A percentile compares a stretch with the other conserved stretches of the same genome.
Evolutionary conservation across 2,329 filamentous ascomycete species (phyloP).

Genomic region (Colletotrichum plurivorum): DNA sequence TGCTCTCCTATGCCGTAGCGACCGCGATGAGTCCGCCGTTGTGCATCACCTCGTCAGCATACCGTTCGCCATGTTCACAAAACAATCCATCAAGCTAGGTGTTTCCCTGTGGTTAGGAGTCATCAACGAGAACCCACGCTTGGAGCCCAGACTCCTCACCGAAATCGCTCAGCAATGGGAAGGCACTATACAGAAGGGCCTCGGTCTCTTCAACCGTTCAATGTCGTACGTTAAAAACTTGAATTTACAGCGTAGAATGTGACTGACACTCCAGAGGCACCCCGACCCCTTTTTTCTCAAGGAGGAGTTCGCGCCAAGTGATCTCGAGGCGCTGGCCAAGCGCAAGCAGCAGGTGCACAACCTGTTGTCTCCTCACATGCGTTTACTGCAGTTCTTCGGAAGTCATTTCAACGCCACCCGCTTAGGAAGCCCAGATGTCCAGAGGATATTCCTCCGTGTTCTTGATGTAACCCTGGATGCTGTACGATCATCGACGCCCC

Average conservation of each 20-base stretch:
- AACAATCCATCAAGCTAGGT: conserved; percentile 94
- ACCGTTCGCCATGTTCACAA: conserved; percentile 93
- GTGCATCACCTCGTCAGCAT: conserved; percentile 92
- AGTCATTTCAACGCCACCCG: conserved; percentile 96
- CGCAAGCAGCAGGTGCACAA: conserved; percentile 86
- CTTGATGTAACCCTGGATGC: conserved; percentile 84
- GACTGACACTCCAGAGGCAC: conserved; percentile 65
- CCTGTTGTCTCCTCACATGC: conserved; percentile 87
- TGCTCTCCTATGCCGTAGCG: conserved; percentile 84
- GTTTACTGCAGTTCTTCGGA: conserved; percentile 87
- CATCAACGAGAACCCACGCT: conserved; percentile 92
- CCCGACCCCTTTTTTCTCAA: conserved; percentile 91
- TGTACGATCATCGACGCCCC: conserved; percentile 77
- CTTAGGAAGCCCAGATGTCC: conserved; percentile 85
- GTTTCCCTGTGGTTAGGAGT: conserved; percentile 97
- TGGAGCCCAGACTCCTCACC: conserved; percentile 87
- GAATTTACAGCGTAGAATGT: neutral
- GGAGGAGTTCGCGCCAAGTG: conserved; percentile 93
- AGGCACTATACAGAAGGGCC: conserved; percentile 79
- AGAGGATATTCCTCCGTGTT: conserved; percentile 85
- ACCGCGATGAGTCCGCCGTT: conserved; percentile 82
- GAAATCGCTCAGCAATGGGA: conserved; percentile 96
- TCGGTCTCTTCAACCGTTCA: conserved; percentile 84
- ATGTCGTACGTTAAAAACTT: conserved; percentile 67
- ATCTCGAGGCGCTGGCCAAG: conserved; percentile 80